Evolutionary conservation across 176 grass and related monocot genomes (phyloP), one percentile per base, ranked within the genome.

Genomic region (Oryza meridionalis): DNA sequence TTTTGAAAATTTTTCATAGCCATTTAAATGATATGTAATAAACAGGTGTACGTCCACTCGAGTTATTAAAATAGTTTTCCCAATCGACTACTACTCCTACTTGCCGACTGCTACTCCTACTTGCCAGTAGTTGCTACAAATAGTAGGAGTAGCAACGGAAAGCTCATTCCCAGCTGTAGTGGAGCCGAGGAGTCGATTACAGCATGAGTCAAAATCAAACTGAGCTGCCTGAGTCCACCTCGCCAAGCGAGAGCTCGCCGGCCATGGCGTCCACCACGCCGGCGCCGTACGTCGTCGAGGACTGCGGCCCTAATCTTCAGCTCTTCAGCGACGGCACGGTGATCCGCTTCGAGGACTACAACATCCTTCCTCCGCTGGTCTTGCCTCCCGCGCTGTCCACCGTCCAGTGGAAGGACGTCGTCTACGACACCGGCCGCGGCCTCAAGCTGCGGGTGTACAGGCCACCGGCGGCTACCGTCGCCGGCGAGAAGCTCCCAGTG

Each of bases 391-490:
- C 45, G 6, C 21, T 35, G 24, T 14, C 73, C 19, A 67, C 22
- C 19, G 61, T 33, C 7, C 7, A 68, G 1, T 86, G 79, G 79
- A 90, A 82, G 73, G 88, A 86, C 58, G 45, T 73, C 67, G 44
- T 73, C 13, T 86, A 86, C 78, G 67, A 82, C 73, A 19, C 83
- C 0, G 17, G 9, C 25, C 73, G 43, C 67, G 14, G 7, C 78
- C 83, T 82, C 31, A 72, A 82, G 66, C 83, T 86, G 65, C 83
- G 83, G 43, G 15, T 86, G 0, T 90, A 90, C 78, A 82, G 8
- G 35, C 46, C 84, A 0, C 10, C 72, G 4, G 6, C 72, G 4
- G 6, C 40, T 0, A 16, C 43, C 27, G 22, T 46, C 5, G 19
- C 19, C 19, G 35, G 17, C 31, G 5, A 42, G 2, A 86, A 86